A percentile compares a stretch with the other conserved stretches of the same genome.
Conservation (phyloP, 2,329 filamentous ascomycete species). For the Apiospora sp. region DNA sequence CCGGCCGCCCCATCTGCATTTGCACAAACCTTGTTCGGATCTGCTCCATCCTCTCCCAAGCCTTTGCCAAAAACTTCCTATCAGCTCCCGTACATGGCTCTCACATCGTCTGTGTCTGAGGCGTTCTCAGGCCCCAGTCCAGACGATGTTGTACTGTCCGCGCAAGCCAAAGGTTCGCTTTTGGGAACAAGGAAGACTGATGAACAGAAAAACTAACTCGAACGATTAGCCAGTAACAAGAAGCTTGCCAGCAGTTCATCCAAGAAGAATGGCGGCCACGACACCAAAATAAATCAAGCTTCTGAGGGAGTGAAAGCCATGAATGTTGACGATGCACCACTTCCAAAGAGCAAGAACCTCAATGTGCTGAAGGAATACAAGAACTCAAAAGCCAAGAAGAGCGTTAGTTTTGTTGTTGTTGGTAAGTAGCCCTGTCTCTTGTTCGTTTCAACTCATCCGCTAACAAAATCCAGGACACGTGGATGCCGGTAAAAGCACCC, state of each 20-base stretch:
- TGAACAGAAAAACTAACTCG: constrained; percentile 57
- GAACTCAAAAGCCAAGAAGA: constrained; percentile 78
- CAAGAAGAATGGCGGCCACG: constrained; percentile 51
- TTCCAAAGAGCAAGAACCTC: constrained; percentile 78
- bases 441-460: constrained; percentile 1
- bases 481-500: constrained; percentile 95
- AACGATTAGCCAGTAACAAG: constrained; percentile 60
- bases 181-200: constrained; percentile 56
- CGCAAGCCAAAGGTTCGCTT: constrained; percentile 88
- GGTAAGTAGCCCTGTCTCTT: constrained; percentile 59
- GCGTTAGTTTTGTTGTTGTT: constrained; percentile 90
- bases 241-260: constrained; percentile 43
- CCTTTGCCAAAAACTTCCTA: constrained; percentile 42
- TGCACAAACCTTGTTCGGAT: constrained; percentile 60
- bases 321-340: constrained; percentile 60
- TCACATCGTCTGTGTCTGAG: constrained; percentile 59
- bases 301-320: constrained; percentile 46
- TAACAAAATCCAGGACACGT: constrained; percentile 75
- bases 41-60: constrained; percentile 39
- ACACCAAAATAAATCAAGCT: constrained; percentile 45
- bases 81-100: constrained; percentile 59
- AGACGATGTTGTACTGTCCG: constrained; percentile 86
- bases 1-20: constrained; percentile 60
- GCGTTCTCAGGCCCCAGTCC: constrained; percentile 88
- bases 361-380: constrained; percentile 85